Percentiles rank a stretch among this genome's conserved stretches.
Conservation (phyloP, 2,329 filamentous ascomycete genomes). For the Lasiodiplodia theobromae region DNA sequence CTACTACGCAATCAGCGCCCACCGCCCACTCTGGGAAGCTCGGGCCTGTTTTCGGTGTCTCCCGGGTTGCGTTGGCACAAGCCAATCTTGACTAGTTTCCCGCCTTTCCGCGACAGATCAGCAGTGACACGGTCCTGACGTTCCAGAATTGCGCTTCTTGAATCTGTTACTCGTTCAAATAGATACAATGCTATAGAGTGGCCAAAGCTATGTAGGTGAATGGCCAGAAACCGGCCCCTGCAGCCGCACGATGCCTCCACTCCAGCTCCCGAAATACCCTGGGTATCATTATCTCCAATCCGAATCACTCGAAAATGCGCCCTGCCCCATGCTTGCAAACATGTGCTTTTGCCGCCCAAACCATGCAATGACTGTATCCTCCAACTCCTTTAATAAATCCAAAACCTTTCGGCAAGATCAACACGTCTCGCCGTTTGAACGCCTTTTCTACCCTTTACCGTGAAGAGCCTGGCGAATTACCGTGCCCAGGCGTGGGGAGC, state of each 20-base stretch:
- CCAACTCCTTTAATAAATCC: constrained; percentile 22
- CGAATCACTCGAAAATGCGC: constrained; percentile 20
- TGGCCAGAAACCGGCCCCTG: constrained; percentile 7
- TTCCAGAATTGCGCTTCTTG: constrained; percentile 5
- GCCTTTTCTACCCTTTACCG: neutral
- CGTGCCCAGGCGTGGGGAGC: neutral
- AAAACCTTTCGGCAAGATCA: neutral
- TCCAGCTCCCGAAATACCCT: constrained; percentile 21
- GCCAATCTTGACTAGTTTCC: constrained; percentile 17
- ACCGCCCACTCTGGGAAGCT: constrained; percentile 19
- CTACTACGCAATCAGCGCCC: constrained; percentile 28
- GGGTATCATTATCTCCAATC: constrained; percentile 27
- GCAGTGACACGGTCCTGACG: neutral
- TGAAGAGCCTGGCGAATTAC: neutral
- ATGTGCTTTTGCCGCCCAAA: constrained; percentile 21
- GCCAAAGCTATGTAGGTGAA: constrained; percentile 2
- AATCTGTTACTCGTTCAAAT: neutral
- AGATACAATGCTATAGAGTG: constrained; percentile 13
- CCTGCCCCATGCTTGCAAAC: constrained; percentile 24
- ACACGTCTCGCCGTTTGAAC: neutral
- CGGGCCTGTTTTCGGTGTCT: constrained; percentile 25
- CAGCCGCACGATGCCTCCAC: constrained; percentile 15
- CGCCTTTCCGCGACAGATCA: constrained; percentile 13
- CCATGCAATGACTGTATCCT: constrained; percentile 17
- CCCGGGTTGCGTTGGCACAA: constrained; percentile 6